Base-by-base conservation (phyloP, 176 grass and related monocot genomes). In the Pontederia paniculata region DNA sequence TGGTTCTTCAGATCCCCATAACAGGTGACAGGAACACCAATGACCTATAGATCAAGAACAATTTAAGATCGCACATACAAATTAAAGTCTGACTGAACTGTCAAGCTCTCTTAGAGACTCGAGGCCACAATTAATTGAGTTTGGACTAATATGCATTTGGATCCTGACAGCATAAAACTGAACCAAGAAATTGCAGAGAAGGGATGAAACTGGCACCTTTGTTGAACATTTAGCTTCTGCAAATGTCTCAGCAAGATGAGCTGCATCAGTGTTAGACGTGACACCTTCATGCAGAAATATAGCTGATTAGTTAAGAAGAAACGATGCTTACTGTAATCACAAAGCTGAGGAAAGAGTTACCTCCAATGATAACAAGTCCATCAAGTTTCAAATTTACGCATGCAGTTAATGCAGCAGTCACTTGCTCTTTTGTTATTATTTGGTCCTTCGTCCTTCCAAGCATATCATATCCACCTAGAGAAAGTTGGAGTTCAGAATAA, bases 241-340 rank as follows among this genome's bases (percentile, higher is more conserved):
- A 84, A 95, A 86, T 18, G 89, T 88, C 48, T 95, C 89, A 48
- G 84, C 84, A 59, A 95, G 84, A 46, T 85, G 89, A 67, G 89
- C 84, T 48, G 89, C 89, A 82, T 95, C 84, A 55, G 84, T 84
- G 78, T 88, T 84, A 28, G 89, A 95, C 2, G 89, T 88, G 17
- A 84, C 84, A 21, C 84, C 89, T 95, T 61, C 48, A 50, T 50
- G 48, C 12, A 50, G 48, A 50, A 50, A 50, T 12, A 50, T 15
- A 50, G 12, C 9, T 16, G 23, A 49, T 20, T 47, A 21, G 62
- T 66, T 8, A 63, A 52, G 52, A 42, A 17, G 53, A 67, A 8
- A 45, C 28, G 51, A 13, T 20, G 44, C 9, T n/a, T 43, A 42
- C 15, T 23, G 9, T 44, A 45, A 43, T 37, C 13, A 5, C 19